Evolutionary conservation across 768 basidiomycete species (phyloP).

Genomic region (Mycena capillaripes): DNA sequence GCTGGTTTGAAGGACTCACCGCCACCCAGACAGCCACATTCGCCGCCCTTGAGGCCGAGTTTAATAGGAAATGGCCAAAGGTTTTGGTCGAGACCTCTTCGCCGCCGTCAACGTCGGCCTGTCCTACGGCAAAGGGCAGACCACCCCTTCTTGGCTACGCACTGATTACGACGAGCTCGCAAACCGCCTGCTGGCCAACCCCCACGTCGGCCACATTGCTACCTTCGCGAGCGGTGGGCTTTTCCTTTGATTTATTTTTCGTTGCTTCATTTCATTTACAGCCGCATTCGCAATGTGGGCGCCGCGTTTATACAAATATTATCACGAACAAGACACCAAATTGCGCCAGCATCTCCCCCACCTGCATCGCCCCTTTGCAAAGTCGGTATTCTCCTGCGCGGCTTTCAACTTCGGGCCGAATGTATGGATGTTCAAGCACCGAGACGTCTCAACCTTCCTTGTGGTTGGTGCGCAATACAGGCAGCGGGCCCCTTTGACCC

Average conservation of each 20-base stretch:
- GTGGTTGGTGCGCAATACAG: too few species aligned
- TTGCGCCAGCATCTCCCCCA: not conserved
- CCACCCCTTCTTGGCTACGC: not conserved
- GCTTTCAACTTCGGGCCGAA: not conserved
- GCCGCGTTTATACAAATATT: not conserved
- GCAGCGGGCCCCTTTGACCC: not conserved
- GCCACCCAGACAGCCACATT: not conserved
- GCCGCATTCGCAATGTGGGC: slow-evolving; percentile 13
- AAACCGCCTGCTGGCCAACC: not conserved
- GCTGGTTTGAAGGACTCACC: not conserved
- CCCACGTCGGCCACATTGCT: not conserved
- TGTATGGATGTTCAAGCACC: not conserved
- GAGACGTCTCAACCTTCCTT: too few species aligned
- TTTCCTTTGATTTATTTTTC: not conserved
- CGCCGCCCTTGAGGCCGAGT: not conserved
- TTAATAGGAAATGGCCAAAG: slow-evolving; percentile 7
- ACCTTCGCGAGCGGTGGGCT: not conserved
- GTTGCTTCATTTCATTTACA: not conserved
- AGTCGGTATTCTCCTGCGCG: not conserved
- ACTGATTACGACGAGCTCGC: not conserved
- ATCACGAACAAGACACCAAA: not conserved
- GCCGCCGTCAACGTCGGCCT: not conserved
- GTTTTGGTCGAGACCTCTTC: not conserved
- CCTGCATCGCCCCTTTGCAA: slow-evolving; percentile 32
- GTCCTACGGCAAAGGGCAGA: not conserved